phyloP scores from a whole-genome alignment of 2,329 filamentous ascomycete genomes.

The Claviceps spartinae region DNA sequence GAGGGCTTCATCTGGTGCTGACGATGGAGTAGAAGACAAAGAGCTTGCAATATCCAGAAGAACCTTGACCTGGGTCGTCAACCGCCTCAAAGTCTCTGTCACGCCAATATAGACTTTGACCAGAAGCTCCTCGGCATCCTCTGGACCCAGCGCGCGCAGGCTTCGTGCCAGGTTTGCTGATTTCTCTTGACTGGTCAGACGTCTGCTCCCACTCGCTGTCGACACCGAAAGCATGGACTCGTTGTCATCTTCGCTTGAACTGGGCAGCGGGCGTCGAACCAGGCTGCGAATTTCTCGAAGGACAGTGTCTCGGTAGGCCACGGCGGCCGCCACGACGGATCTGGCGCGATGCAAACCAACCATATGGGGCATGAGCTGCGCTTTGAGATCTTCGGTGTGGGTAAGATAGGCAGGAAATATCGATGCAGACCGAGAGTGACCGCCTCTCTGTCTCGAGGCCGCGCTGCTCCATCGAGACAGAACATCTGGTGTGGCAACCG shows the following conservation, averaged over 20 bases:
- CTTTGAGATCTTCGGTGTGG: conserved; percentile 56
- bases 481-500: conserved; percentile 57
- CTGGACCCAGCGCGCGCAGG: conserved; percentile 65
- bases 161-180: conserved; percentile 81
- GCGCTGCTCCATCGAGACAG: conserved; percentile 74
- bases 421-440: conserved; percentile 51
- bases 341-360: conserved; percentile 69
- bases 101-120: conserved; percentile 74
- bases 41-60: conserved; percentile 86
- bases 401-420: conserved; percentile 67
- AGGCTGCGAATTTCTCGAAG: conserved; percentile 76
- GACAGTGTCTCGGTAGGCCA: conserved; percentile 70
- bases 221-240: conserved; percentile 80
- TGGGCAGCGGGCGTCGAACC: conserved; percentile 74
- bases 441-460: conserved; percentile 57
- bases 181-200: conserved; percentile 72
- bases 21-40: conserved; percentile 28
- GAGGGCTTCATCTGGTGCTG: conserved; percentile 22
- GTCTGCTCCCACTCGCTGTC: conserved; percentile 54
- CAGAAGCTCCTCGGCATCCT: conserved; percentile 74
- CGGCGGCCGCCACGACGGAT: conserved; percentile 68
- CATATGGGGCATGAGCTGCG: conserved; percentile 56
- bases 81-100: conserved; percentile 69
- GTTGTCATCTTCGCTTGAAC: conserved; percentile 85
- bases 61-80: conserved; percentile 86